Base-by-base conservation (phyloP, 352 stramenopile species). In the Globisporangium radiosum region DNA sequence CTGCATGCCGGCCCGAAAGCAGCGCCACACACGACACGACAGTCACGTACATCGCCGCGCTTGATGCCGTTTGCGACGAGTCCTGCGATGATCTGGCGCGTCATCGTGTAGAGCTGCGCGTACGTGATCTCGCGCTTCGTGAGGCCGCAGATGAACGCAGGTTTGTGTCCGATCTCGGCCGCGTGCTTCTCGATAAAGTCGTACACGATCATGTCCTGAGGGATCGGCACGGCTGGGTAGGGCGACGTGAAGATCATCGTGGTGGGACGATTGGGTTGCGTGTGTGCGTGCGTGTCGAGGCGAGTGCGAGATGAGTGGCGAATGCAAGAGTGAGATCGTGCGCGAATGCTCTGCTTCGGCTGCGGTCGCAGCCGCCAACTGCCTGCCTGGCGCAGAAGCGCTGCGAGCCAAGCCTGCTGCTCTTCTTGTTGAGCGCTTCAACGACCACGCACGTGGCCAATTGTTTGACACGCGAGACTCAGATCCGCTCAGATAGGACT, bases 241-340 rank as follows among this genome's bases (percentile, higher is more conserved):
- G 62, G 69, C n/a, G 74, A 79, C 52, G 47, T 66, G 65, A 71
- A 84, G 60, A 78, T 74, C 69, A 72, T 80, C 43, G 8, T 48
- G 43, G 43, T 44, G 40, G 40, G 7, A 14, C 40, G 3, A 3
- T 13, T 44, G 40, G 40, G 11, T 8, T 44, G 40, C 40, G 7
- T 13, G 40, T 33, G 25, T 33, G 25, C 25, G 25, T 33, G 25
- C 25, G 25, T 33, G 40, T 44, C 40, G 40, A 44, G 40, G 7
- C 40, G 40, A 13, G 40, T 44, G 40, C 40, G 40, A 8, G 7
- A 4, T 8, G 40, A 2, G 40, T 14, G 11, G 40, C 40, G 11
- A 44, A 44, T 44, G 40, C 40, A 44, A 44, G 40, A 44, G 40
- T 44, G 40, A 44, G 7, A 8, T 44, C 40, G 40, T 33, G 25